These are phyloP conservation scores for Ascochyta viciae-villosae DNA, from an alignment of 2,329 filamentous ascomycete species.

Conservation along the genomic window DNA sequence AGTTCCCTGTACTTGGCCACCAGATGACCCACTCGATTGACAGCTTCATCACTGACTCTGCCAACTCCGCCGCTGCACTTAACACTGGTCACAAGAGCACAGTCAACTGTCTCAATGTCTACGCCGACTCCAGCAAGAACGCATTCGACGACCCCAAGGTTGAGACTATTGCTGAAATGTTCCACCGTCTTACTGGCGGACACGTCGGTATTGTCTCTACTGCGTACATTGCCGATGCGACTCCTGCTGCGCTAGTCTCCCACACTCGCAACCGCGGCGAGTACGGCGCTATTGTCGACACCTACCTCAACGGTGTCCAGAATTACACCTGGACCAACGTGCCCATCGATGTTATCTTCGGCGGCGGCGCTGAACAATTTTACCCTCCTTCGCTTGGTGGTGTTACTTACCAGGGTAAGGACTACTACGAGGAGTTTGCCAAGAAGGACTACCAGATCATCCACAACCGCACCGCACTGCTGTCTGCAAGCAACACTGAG, in stretches of 20 bases:
- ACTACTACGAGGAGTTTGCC: conserved; percentile 75
- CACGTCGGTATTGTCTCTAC: conserved; percentile 73
- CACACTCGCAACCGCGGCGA: conserved; percentile 74
- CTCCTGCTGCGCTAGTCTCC: conserved; percentile 66
- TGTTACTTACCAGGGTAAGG: conserved; percentile 70
- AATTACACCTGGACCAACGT: conserved; percentile 85
- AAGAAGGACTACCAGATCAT: conserved; percentile 75
- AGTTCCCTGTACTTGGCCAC: conserved; percentile 85
- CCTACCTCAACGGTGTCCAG: conserved; percentile 75
- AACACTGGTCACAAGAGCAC: conserved; percentile 86
- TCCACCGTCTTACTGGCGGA: conserved; percentile 71
- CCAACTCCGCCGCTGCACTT: conserved; percentile 82
- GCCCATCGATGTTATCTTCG: conserved; percentile 78
- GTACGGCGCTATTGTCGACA: conserved; percentile 77
- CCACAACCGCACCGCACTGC: conserved; percentile 75
- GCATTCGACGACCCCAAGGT: conserved; percentile 85
- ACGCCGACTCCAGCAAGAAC: conserved; percentile 76
- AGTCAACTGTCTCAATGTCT: conserved; percentile 82
- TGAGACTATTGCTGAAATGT: conserved; percentile 81
- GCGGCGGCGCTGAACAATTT: conserved; percentile 84
- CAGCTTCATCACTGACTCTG: conserved; percentile 84
- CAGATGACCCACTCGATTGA: conserved; percentile 90
- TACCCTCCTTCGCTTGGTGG: conserved; percentile 61
- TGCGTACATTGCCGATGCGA: conserved; percentile 83
- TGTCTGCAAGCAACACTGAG: conserved; percentile 62